Base-by-base conservation (phyloP, 306 rosid species). In the Macrotyloma uniflorum region DNA sequence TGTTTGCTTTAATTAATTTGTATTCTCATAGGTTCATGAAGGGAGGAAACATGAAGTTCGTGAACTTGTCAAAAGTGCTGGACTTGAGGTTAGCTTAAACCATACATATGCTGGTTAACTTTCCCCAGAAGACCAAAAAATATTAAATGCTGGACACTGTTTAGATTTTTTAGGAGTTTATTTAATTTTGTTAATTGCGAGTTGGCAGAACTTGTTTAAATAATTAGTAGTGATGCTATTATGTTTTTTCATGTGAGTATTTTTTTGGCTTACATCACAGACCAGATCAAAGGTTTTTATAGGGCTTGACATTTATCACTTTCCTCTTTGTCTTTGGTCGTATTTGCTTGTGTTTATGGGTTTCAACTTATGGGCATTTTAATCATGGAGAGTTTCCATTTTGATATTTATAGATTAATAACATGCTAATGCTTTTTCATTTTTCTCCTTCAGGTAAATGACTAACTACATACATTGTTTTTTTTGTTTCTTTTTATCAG, bases 11-110 rank as follows among this genome's bases (percentile, higher is more conserved):
- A 38, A 35, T 69, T 85, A 70, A 69, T 23, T 66, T 85, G 80
- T 14, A 78, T 66, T 79, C 59, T 70, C 79, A 33, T 74, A 92
- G 98, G 98, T 94, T 73, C 97, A 94, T 84, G 98, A 94, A 35
- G 98, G 98, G 83, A 92, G 98, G 90, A 92, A 94, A 86, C 98
- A 90, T 23, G 98, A 94, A 85, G 98, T 92, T 68, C 93, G 97
- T 69, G 98, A 90, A 72, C 97, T 94, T 26, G 97, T 94, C 63
- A 94, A 92, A 89, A 83, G 62, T 57, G 97, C 97, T 69, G 95
- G 97, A 67, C 96, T 92, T 72, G 95, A 90, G 97, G 98, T 94
- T 77, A 80, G 84, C 75, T 80, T 79, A 76, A 50, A 38, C 80
- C 74, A 79, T 64, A 46, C 30, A 46, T 28, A 12, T 79, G 47